Evolutionary conservation across 1,139 yeast species (phyloP).

Genomic region (Magnusiomyces ingens): DNA sequence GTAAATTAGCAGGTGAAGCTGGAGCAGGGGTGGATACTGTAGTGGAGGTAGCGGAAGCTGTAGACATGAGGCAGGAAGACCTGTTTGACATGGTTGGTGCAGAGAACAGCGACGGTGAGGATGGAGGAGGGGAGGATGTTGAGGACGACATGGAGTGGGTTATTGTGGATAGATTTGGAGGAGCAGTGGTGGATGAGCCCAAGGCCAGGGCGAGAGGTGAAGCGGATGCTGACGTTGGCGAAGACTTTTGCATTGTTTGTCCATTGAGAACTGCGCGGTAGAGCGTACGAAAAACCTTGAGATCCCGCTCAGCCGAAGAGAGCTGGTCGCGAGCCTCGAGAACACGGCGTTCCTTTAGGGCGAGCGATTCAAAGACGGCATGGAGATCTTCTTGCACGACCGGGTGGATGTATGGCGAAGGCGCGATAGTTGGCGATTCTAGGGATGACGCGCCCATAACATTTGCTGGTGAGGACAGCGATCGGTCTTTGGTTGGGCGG

Average conservation of each 20-base stretch:
- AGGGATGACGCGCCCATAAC: neutral
- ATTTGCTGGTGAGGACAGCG: conserved; percentile 1
- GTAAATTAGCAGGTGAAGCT: neutral
- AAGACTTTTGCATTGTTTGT: neutral
- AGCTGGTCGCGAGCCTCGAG: conserved; percentile 33
- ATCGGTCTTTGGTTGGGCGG: neutral
- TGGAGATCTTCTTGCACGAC: conserved; percentile 26
- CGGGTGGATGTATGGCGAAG: conserved; percentile 22
- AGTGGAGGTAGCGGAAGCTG: neutral
- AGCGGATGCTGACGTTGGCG: too few species aligned
- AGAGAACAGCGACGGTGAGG: neutral
- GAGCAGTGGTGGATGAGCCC: too few species aligned
- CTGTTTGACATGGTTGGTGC: neutral
- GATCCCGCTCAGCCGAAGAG: conserved; percentile 26
- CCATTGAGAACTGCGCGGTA: conserved; percentile 24
- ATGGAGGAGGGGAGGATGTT: neutral
- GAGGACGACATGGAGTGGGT: neutral
- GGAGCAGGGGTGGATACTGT: neutral
- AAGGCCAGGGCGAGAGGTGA: neutral
- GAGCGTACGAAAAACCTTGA: conserved; percentile 21
- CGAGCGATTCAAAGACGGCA: conserved; percentile 31
- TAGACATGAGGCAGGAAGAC: neutral
- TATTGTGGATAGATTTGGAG: neutral
- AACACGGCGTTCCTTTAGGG: conserved; percentile 34
- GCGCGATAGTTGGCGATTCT: neutral